Evolutionary conservation across 345 rosid genomes (phyloP).

Genomic region (Rhizophora apiculata): DNA sequence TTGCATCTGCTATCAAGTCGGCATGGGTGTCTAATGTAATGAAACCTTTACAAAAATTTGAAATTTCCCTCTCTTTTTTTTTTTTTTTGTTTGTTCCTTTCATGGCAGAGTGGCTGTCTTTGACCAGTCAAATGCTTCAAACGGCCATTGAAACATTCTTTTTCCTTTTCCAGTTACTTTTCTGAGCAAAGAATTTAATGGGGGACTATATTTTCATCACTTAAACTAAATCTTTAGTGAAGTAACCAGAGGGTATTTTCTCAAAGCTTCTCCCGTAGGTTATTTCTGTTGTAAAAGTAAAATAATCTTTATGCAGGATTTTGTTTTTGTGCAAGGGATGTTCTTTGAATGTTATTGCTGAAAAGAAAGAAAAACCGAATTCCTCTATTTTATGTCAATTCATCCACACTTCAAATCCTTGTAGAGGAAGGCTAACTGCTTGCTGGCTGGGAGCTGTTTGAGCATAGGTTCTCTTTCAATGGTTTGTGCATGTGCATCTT

Average conservation of each 20-base stretch:
- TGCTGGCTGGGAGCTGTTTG: too few relatives aligned
- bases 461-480: too few relatives aligned
- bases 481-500: too few relatives aligned
- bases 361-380: too few relatives aligned
- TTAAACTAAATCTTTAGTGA: neutral
- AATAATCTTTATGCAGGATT: neutral
- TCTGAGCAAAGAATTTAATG: neutral
- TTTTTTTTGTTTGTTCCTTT: neutral
- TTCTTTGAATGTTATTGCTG: too few relatives aligned
- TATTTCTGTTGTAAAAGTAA: neutral
- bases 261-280: neutral
- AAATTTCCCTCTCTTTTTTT: neutral
- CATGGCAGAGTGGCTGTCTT: neutral
- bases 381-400: too few relatives aligned
- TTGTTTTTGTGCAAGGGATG: too few relatives aligned
- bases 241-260: neutral
- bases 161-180: neutral
- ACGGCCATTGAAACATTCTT: neutral
- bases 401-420: too few relatives aligned
- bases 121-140: neutral
- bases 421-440: too few relatives aligned
- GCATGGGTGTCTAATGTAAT: too few relatives aligned
- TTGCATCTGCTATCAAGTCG: too few relatives aligned
- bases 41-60: neutral
- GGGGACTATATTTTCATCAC: neutral